Evolutionary conservation across 352 stramenopile species (phyloP), one percentile per base, ranked within the genome.

Genomic region (Discostella stelligera): DNA sequence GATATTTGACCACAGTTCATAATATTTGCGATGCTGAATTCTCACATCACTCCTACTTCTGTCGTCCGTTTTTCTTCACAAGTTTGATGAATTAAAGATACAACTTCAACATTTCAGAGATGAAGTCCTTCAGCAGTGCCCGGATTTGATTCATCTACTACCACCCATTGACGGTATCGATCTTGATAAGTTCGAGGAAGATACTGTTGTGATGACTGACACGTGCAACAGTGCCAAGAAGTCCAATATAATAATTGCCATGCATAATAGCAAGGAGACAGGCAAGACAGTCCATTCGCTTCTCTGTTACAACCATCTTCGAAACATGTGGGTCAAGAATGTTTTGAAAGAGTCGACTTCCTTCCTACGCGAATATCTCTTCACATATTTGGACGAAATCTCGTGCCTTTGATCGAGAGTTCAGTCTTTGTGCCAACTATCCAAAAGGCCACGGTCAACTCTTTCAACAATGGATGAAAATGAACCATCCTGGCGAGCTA

Each of bases 351-450:
- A 21, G 21, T 37, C 66, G 25, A 58, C 52, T 25, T 18, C 20
- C 27, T 73, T 55, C 52, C 39, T 73, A 16, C 18, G n/a, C 11
- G 53, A 52, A 44, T 52, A 55, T 54, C 23, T 73, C 11, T 18
- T 66, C n/a, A 52, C 52, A 18, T 18, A 25, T 65, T 37, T 73
- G 49, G 49, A 55, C 55, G 20, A 58, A 56, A 64, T 73, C 48
- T 49, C 48, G 54, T 39, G 3, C 37, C 32, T 67, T 68, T 30
- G 20, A 67, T 18, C 61, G 50, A 21, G 44, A 53, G 27, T 75
- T 67, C 32, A 64, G 46, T 41, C 55, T 75, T 2, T 44, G 23
- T 46, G 18, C 20, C 10, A 75, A 61, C 49, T 75, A 75, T 75
- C 53, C 67, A 11, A 75, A 75, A 50, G 67, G 67, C 41, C 37